A percentile compares a stretch with the other conserved stretches of the same genome.
Evolutionary conservation across 2,329 filamentous ascomycete genomes (phyloP).

Genomic region (Neonectria neomacrospora): DNA sequence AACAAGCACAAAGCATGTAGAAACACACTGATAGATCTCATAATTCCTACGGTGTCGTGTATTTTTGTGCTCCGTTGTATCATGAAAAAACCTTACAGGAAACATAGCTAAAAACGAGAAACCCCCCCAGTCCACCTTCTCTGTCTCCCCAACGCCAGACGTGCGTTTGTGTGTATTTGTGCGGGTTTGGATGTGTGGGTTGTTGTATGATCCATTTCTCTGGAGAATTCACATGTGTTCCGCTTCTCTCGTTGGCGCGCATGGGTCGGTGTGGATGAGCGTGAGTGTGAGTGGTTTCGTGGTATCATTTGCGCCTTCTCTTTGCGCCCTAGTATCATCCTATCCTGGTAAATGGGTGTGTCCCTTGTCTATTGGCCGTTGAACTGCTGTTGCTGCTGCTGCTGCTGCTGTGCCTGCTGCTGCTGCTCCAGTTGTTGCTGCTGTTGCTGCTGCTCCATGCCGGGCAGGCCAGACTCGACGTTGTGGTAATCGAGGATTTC

Average conservation of each 20-base stretch:
- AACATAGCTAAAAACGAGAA: constrained; percentile 33
- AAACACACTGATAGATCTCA: constrained; percentile 7
- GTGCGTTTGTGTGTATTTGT: constrained; percentile 39
- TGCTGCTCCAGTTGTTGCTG: constrained; percentile 28
- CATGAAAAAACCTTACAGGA: constrained; percentile 29
- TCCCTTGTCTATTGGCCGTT: constrained; percentile 48
- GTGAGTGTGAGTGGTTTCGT: constrained; percentile 47
- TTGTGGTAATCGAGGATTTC: constrained; percentile 99
- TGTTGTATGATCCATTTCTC: constrained; percentile 28
- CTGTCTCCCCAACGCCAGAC: constrained; percentile 47
- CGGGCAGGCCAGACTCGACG: constrained; percentile 68
- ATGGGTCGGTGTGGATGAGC: constrained; percentile 18
- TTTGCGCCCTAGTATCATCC: constrained; percentile 34
- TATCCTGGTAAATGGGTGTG: constrained; percentile 49
- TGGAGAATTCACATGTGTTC: constrained; percentile 21
- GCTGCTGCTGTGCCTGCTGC: constrained; percentile 50
- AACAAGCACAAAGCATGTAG: neutral
- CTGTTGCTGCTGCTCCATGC: constrained; percentile 51
- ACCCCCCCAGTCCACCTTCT: constrained; percentile 30
- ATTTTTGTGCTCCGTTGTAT: constrained; percentile 43
- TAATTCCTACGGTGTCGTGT: constrained; percentile 37
- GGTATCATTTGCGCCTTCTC: constrained; percentile 49
- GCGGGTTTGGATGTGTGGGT: constrained; percentile 26
- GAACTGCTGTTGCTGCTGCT: constrained; percentile 48
- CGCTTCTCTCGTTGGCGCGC: constrained; percentile 14